phyloP scores from a whole-genome alignment of 192 early-diverging fungal genomes.

The Entrophospora sp. region DNA sequence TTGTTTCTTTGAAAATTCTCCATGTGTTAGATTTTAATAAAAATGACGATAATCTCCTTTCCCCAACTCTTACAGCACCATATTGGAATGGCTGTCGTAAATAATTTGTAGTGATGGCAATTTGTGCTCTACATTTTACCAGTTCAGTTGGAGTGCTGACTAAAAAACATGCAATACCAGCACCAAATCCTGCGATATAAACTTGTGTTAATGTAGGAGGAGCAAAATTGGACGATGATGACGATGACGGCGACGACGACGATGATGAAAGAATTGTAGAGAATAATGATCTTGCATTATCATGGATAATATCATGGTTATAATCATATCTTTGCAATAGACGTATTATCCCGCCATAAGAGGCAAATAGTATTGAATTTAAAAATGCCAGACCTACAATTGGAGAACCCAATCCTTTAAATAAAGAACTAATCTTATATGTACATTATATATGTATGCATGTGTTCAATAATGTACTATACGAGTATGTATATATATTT shows the following conservation, averaged over 20 bases:
- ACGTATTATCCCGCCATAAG: slow-evolving; percentile 44
- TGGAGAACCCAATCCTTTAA: slow-evolving; percentile 50
- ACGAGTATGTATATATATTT: background rate
- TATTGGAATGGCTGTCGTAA: too few species aligned
- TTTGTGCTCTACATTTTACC: slow-evolving; percentile 47
- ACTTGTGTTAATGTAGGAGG: too few species aligned
- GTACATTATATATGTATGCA: background rate
- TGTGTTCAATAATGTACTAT: background rate
- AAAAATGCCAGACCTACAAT: slow-evolving; percentile 49
- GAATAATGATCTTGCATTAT: too few species aligned
- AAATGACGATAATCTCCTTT: too few species aligned
- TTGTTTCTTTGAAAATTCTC: slow-evolving; percentile 36
- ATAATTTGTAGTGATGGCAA: slow-evolving; percentile 20
- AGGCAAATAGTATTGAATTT: slow-evolving; percentile 53
- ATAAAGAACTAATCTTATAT: slow-evolving; percentile 40
- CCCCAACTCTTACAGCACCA: too few species aligned
- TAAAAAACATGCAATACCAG: slow-evolving; percentile 48
- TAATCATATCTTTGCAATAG: slow-evolving; percentile 23
- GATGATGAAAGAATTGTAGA: too few species aligned
- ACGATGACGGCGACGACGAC: slow-evolving; percentile 2
- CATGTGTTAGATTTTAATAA: slow-evolving; percentile 29
- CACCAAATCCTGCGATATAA: slow-evolving; percentile 48
- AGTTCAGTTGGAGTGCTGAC: slow-evolving; percentile 50
- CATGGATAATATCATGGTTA: background rate
- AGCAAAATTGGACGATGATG: slow-evolving; percentile 36